Percentiles rank a stretch among this genome's conserved stretches.
Evolutionary conservation across 495 filamentous ascomycete species (phyloP).

Genomic region (Penicillium odoratum): DNA sequence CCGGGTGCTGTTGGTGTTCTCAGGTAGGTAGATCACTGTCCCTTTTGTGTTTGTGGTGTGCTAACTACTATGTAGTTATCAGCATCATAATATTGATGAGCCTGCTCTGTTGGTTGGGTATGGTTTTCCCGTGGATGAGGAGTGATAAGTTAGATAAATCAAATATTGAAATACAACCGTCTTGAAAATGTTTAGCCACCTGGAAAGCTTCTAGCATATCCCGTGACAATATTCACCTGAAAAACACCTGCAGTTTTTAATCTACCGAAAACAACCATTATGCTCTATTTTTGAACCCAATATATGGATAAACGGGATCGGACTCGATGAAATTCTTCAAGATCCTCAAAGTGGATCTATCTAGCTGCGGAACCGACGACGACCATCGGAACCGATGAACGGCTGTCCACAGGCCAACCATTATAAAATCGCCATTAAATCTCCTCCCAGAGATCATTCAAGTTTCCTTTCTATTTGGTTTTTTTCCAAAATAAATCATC

Average conservation of each 20-base stretch:
- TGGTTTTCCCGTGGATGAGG: conserved; percentile 28
- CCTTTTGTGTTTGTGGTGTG: not conserved
- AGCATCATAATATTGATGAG: conserved; percentile 38
- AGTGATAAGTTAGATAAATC: not conserved
- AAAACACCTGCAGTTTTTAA: not conserved
- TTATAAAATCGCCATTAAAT: not conserved
- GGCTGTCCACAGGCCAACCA: not conserved
- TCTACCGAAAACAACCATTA: not conserved
- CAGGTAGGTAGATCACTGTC: conserved; percentile 40
- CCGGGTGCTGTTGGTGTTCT: conserved; percentile 75
- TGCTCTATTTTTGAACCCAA: not conserved
- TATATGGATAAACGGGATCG: not conserved
- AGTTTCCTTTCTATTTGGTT: not conserved
- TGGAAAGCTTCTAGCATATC: not conserved
- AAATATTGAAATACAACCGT: not conserved
- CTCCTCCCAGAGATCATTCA: not conserved
- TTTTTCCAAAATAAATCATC: not conserved
- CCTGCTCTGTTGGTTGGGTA: conserved; percentile 38
- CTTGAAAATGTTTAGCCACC: no score
- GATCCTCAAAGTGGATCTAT: not conserved
- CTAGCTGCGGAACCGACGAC: not conserved
- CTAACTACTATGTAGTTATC: conserved; percentile 20
- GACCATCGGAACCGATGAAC: not conserved
- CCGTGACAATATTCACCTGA: not conserved
- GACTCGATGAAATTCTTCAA: not conserved